Evolutionary conservation across 163 green algal genomes (phyloP).

Genomic region (Scenedesmus sp.): DNA sequence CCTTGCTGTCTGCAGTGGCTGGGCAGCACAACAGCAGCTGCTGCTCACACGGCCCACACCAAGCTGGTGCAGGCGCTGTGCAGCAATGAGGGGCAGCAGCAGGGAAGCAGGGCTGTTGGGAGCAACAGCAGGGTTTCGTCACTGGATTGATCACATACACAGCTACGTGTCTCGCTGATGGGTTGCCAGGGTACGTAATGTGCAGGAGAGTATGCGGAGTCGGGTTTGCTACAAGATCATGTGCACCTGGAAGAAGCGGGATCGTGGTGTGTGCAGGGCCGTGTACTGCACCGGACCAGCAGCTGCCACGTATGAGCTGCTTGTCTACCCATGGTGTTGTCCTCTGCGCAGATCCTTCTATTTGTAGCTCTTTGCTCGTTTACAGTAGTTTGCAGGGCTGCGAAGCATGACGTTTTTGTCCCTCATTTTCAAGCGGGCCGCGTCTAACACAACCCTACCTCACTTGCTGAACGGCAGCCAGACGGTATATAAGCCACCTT

Average conservation of each 20-base stretch:
- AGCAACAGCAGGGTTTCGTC: neutral
- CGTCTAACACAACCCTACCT: neutral
- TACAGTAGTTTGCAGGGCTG: neutral
- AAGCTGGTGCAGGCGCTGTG: constrained; percentile 26
- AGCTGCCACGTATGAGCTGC: neutral
- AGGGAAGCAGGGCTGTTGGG: neutral
- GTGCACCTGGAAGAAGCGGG: too few relatives aligned
- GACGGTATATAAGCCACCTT: neutral
- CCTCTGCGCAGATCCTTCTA: neutral
- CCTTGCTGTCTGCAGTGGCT: constrained; percentile 31
- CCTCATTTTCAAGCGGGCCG: constrained; percentile 6
- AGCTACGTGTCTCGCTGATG: neutral
- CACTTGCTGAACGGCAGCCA: neutral
- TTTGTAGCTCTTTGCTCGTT: neutral
- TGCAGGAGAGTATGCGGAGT: neutral
- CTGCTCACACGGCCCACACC: constrained; percentile 20
- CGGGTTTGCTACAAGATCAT: neutral
- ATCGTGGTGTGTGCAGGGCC: too few relatives aligned
- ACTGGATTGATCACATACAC: neutral
- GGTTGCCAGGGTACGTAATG: neutral
- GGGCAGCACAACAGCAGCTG: neutral
- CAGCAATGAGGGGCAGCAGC: neutral
- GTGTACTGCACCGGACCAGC: too few relatives aligned
- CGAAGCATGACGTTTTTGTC: neutral
- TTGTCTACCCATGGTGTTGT: neutral